Conservation (phyloP, 495 filamentous ascomycete species). For the Hyphodiscus hymeniophilus region DNA sequence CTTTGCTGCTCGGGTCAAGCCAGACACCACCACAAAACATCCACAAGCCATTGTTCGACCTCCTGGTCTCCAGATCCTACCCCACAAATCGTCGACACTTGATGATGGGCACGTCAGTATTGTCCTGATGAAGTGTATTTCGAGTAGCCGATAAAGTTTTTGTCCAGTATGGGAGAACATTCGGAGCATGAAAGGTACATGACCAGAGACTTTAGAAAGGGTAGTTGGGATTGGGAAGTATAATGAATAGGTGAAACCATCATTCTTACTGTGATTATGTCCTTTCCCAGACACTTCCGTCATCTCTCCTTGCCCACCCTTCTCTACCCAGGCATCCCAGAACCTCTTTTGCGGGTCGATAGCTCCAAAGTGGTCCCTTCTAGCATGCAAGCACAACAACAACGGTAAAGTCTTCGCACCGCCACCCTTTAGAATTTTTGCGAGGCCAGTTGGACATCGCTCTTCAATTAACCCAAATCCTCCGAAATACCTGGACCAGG, state of each 20-base stretch:
- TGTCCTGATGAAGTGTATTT: too few species aligned
- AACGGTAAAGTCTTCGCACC: too few species aligned
- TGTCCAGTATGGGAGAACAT: too few species aligned
- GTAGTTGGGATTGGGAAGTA: too few species aligned
- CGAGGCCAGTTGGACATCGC: background rate
- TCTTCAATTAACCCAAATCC: background rate
- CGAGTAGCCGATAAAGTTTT: too few species aligned
- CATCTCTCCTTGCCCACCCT: background rate
- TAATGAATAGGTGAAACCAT: too few species aligned
- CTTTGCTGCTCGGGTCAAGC: too few species aligned
- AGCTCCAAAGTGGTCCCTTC: conserved; percentile 1
- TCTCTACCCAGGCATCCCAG: background rate
- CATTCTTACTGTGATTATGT: conserved; percentile 5
- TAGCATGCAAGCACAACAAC: conserved; percentile 1
- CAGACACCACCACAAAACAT: background rate
- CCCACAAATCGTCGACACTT: background rate
- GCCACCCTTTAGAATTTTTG: background rate
- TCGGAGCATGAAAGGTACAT: too few species aligned
- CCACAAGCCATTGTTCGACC: background rate
- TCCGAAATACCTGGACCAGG: background rate
- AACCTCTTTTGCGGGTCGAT: background rate
- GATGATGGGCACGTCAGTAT: too few species aligned
- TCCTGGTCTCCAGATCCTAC: background rate
- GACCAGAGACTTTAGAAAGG: too few species aligned
- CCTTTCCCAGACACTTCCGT: too few species aligned